phyloP scores from a whole-genome alignment of 2,329 filamentous ascomycete species.

The Fusarium clavum region DNA sequence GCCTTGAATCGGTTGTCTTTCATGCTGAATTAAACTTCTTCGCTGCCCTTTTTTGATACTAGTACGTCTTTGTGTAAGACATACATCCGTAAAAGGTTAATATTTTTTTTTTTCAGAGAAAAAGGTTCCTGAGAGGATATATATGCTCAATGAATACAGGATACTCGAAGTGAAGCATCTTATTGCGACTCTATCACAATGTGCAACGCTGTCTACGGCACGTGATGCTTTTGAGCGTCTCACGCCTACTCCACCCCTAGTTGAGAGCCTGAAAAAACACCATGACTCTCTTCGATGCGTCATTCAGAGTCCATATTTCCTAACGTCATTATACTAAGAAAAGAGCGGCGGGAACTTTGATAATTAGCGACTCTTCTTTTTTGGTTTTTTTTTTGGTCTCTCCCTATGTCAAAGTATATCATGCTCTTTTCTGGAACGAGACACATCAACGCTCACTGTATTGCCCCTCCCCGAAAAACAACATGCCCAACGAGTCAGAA shows the following conservation, averaged over 20 bases:
- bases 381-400: neutral
- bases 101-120: neutral
- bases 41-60: neutral
- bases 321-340: conserved; percentile 12
- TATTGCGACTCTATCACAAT: neutral
- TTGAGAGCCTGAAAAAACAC: conserved; percentile 27
- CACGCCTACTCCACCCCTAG: conserved; percentile 25
- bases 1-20: neutral
- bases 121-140: neutral
- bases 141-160: neutral
- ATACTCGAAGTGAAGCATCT: neutral
- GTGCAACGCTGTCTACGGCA: conserved; percentile 11
- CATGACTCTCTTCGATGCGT: conserved; percentile 35
- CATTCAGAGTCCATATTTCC: conserved; percentile 22
- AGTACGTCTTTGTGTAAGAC: neutral
- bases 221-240: conserved; percentile 28
- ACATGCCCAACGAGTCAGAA: conserved; percentile 42
- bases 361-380: neutral
- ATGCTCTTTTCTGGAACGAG: conserved; percentile 38
- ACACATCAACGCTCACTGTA: conserved; percentile 22
- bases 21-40: neutral
- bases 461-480: conserved; percentile 20
- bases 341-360: neutral
- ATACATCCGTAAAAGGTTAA: neutral
- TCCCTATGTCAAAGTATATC: conserved; percentile 21